Evolutionary conservation across 169 alveolate species (phyloP).

Genomic region (Plasmodium vivax): DNA sequence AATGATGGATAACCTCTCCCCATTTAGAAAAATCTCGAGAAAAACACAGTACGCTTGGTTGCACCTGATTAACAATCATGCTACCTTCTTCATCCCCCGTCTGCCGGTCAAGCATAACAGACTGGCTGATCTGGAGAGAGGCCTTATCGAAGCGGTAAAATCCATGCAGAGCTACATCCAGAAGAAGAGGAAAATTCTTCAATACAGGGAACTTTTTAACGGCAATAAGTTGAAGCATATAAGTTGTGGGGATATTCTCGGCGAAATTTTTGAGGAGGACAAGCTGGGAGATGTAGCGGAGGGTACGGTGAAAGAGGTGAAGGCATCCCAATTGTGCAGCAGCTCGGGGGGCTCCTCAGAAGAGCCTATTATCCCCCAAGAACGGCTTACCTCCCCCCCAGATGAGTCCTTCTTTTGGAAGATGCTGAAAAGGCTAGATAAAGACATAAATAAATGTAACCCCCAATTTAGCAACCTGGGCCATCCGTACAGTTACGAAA

Average conservation of each 20-base stretch:
- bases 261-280: constrained; percentile 21
- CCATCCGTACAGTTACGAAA: constrained; percentile 65
- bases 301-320: neutral
- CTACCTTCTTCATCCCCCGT: constrained; percentile 63
- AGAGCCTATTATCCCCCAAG: neutral
- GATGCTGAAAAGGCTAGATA: constrained; percentile 53
- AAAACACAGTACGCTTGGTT: constrained; percentile 34
- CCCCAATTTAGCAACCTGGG: neutral
- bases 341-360: neutral
- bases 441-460: constrained; percentile 24
- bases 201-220: neutral
- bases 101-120: constrained; percentile 29
- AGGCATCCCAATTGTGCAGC: neutral
- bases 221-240: neutral
- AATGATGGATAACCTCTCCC: neutral
- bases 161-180: constrained; percentile 18
- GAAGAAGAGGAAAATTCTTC: constrained; percentile 12
- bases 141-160: constrained; percentile 21
- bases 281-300: neutral
- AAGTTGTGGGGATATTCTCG: constrained; percentile 1
- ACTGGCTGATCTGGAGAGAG: neutral
- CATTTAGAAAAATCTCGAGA: neutral
- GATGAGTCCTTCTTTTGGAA: constrained; percentile 34
- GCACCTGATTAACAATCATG: constrained; percentile 55
- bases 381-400: neutral